Evolutionary conservation across 2,329 filamentous ascomycete species (phyloP).

Genomic region (Epicoccum nigrum): DNA sequence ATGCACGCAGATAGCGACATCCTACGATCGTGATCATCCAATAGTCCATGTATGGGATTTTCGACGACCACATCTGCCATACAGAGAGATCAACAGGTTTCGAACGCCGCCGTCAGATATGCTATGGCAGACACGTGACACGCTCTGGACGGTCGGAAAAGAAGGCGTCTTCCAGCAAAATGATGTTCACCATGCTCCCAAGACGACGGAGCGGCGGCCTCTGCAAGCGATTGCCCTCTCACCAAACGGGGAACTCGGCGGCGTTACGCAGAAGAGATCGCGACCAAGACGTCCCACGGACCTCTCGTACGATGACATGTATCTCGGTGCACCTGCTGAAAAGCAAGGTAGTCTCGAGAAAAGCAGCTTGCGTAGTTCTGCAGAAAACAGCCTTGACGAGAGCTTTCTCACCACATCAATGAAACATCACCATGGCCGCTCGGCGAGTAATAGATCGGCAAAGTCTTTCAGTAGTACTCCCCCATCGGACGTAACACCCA

Average conservation of each 20-base stretch:
- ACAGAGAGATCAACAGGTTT: conserved; percentile 64
- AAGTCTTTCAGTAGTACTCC: conserved; percentile 63
- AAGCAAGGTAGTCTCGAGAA: conserved; percentile 55
- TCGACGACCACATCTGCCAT: conserved; percentile 65
- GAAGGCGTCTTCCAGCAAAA: conserved; percentile 68
- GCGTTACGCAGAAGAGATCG: conserved; percentile 60
- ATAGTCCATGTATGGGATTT: conserved; percentile 70
- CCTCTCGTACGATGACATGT: conserved; percentile 48
- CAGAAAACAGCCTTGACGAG: conserved; percentile 64
- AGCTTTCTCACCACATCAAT: conserved; percentile 58
- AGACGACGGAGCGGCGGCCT: conserved; percentile 63
- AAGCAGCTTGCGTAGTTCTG: conserved; percentile 56
- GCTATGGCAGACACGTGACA: conserved; percentile 68
- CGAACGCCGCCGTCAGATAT: conserved; percentile 63
- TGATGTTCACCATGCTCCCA: conserved; percentile 65
- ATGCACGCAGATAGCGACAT: conserved; percentile 66
- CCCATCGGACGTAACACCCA: conserved; percentile 54
- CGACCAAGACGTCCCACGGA: conserved; percentile 50
- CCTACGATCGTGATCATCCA: conserved; percentile 66
- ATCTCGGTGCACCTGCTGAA: conserved; percentile 51
- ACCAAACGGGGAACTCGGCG: conserved; percentile 62
- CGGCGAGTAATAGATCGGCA: conserved; percentile 54
- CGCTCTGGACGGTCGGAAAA: conserved; percentile 68
- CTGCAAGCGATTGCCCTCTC: conserved; percentile 64
- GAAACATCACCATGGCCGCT: conserved; percentile 55